These are phyloP conservation scores for Podaxis carcinomalis DNA, from an alignment of 768 basidiomycete species.

Conservation along the genomic window DNA sequence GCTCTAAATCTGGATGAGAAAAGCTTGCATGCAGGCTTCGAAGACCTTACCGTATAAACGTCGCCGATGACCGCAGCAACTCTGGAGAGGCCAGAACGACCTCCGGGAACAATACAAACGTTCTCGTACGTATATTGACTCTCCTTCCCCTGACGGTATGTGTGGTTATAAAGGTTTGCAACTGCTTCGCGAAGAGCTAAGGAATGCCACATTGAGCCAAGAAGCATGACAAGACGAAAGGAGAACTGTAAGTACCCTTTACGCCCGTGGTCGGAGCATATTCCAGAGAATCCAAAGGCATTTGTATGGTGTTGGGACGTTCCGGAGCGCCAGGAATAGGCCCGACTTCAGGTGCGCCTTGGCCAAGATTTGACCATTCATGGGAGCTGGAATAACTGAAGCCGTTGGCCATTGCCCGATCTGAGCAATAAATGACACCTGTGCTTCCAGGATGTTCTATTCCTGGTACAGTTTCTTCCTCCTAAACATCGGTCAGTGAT, in stretches of 20 bases:
- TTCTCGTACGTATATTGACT: constrained; percentile 92
- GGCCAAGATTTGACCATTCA: constrained; percentile 88
- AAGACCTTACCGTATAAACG: constrained; percentile 65
- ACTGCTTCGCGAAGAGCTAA: constrained; percentile 83
- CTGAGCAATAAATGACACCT: constrained; percentile 80
- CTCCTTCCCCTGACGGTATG: constrained; percentile 74
- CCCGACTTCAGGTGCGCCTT: constrained; percentile 88
- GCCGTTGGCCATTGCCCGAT: constrained; percentile 93
- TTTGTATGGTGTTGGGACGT: constrained; percentile 59
- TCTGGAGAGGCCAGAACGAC: constrained; percentile 84
- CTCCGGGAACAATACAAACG: constrained; percentile 93
- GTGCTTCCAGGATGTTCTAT: constrained; percentile 73
- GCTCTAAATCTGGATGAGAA: constrained; percentile 38
- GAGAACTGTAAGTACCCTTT: constrained; percentile 44
- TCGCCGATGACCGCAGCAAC: constrained; percentile 91
- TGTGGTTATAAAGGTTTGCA: constrained; percentile 83
- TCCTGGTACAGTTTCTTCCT: constrained; percentile 88
- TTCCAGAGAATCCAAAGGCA: constrained; percentile 73
- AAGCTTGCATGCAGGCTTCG: not conserved
- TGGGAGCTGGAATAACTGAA: constrained; percentile 76
- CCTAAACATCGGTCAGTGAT: constrained; percentile 33
- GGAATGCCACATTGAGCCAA: constrained; percentile 1
- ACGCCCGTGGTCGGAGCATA: constrained; percentile 94
- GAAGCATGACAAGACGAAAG: not conserved
- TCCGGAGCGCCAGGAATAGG: constrained; percentile 70